Evolutionary conservation across 2,329 filamentous ascomycete genomes (phyloP).

Genomic region (Neonectria coccinea): DNA sequence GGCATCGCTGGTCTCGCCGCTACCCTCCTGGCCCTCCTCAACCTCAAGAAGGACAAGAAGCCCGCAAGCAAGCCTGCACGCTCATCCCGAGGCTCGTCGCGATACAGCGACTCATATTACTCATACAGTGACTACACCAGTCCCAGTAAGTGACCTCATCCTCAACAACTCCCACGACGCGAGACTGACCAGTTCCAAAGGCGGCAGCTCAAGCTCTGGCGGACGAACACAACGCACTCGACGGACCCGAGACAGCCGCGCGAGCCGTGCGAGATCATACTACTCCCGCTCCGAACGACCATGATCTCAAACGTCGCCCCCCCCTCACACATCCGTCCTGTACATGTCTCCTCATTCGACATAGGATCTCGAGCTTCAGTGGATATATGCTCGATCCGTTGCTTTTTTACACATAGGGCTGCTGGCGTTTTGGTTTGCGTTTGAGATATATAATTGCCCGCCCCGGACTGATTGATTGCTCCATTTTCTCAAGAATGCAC

Average conservation of each 20-base stretch:
- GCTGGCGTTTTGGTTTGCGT: constrained; percentile 42
- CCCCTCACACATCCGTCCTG: constrained; percentile 35
- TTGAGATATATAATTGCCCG: constrained; percentile 37
- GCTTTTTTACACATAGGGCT: constrained; percentile 37
- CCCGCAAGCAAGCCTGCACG: constrained; percentile 54
- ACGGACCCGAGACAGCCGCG: constrained; percentile 49
- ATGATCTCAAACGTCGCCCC: constrained; percentile 22
- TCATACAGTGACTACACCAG: constrained; percentile 63
- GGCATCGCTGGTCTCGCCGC: constrained; percentile 64
- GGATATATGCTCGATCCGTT: constrained; percentile 38
- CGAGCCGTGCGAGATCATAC: constrained; percentile 47
- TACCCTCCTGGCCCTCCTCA: constrained; percentile 66
- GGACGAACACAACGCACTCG: constrained; percentile 54
- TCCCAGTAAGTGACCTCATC: constrained; percentile 60
- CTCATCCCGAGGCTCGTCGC: constrained; percentile 57
- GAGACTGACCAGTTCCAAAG: constrained; percentile 38
- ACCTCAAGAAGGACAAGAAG: constrained; percentile 64
- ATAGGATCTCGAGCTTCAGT: constrained; percentile 35
- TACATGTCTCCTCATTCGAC: constrained; percentile 43
- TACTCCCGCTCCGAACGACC: constrained; percentile 46
- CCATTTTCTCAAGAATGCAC: constrained; percentile 21
- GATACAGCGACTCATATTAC: constrained; percentile 66
- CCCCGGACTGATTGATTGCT: constrained; percentile 23
- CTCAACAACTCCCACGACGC: constrained; percentile 10
- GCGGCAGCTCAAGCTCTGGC: constrained; percentile 61